Evolutionary conservation across 108 stramenopile species (phyloP).

Genomic region (Cyclostephanos tholiformis): DNA sequence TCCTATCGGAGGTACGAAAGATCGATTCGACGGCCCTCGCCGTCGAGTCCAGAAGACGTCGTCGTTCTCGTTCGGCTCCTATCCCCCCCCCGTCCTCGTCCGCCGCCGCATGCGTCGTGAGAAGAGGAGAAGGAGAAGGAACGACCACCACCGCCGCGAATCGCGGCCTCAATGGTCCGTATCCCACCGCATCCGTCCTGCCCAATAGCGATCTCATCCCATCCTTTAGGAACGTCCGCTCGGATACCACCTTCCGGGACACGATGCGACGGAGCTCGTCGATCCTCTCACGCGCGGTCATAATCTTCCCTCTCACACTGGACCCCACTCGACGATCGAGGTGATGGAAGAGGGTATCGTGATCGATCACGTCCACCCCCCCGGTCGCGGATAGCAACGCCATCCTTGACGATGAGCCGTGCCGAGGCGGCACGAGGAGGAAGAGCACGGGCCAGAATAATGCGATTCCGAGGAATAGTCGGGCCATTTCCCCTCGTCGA

Average conservation of each 20-base stretch:
- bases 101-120: no score
- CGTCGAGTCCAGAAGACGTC: not conserved
- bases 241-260: conserved; percentile 4
- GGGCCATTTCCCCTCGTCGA: not conserved
- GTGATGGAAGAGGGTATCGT: not conserved
- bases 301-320: not conserved
- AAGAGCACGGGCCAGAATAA: conserved; percentile 21
- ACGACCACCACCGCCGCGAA: conserved; percentile 71
- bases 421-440: not conserved
- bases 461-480: conserved; percentile 8
- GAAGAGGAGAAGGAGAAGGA: not conserved
- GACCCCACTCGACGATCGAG: not conserved
- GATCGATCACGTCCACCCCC: conserved; percentile 2
- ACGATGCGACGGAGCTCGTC: conserved; percentile 9
- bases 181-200: conserved; percentile 77
- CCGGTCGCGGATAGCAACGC: not conserved
- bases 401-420: conserved; percentile 2
- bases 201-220: conserved; percentile 44
- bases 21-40: conserved; percentile 34
- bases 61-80: no score
- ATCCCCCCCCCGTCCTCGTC: not conserved
- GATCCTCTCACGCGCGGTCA: conserved; percentile 20
- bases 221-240: conserved; percentile 7
- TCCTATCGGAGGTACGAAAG: conserved; percentile 58
- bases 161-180: conserved; percentile 78